These are phyloP conservation scores for Lepidium aucheri DNA, from an alignment of 345 rosid species.

Conservation along the genomic window DNA sequence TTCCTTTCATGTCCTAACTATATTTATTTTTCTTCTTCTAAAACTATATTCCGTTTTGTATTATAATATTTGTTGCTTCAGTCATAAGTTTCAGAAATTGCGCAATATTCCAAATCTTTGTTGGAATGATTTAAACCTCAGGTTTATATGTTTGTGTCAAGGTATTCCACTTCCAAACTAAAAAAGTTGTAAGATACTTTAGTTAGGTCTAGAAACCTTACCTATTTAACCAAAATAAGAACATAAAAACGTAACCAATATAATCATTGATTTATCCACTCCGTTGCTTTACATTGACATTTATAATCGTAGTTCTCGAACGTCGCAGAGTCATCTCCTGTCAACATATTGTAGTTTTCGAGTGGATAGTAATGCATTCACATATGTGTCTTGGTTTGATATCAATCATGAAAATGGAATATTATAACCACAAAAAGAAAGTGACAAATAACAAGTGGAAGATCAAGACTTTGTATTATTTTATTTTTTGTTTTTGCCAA, in stretches of 20 bases:
- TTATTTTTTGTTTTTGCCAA: not conserved
- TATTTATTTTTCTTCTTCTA: not conserved
- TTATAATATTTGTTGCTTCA: not conserved
- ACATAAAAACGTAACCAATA: not conserved
- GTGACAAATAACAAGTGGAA: conserved; percentile 19
- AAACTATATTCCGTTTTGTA: not conserved
- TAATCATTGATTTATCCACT: not conserved
- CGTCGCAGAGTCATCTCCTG: not conserved
- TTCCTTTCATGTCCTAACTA: not conserved
- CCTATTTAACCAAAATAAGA: too few species aligned
- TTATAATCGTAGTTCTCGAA: not conserved
- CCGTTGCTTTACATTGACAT: not conserved
- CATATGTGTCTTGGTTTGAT: not conserved
- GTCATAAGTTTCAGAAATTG: not conserved
- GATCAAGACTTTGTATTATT: not conserved
- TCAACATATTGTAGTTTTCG: not conserved
- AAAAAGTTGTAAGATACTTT: not conserved
- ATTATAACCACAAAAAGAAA: conserved; percentile 1
- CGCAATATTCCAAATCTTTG: not conserved
- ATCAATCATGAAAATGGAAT: conserved; percentile 11
- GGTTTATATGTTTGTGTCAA: not conserved
- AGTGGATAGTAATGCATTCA: conserved; percentile 4
- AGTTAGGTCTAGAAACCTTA: not conserved
- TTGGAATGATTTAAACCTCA: not conserved
- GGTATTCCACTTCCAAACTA: not conserved